Conservation (phyloP, 371 early-diverging fungal genomes). For the Rhizopus arrhizus region DNA sequence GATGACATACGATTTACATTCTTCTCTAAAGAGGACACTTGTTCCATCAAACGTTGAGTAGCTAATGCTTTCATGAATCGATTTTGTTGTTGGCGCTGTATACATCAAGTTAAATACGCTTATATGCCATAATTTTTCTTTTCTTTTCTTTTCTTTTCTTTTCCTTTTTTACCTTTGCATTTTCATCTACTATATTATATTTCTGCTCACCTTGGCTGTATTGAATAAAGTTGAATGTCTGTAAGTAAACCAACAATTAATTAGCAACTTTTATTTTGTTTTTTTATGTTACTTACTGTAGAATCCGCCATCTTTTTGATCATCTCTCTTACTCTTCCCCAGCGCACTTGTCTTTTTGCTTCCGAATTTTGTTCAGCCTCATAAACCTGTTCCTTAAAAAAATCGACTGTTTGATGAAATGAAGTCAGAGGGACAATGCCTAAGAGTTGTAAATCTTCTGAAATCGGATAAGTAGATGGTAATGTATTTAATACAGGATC, state of each 20-base stretch:
- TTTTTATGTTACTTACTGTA: slow-evolving; percentile 25
- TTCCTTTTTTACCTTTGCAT: slow-evolving; percentile 56
- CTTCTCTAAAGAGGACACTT: slow-evolving; percentile 63
- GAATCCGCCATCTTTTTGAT: slow-evolving; percentile 46
- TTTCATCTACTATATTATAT: slow-evolving; percentile 61
- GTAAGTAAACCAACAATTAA: neutral
- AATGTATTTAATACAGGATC: slow-evolving; percentile 41
- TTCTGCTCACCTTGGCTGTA: slow-evolving; percentile 52
- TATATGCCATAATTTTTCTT: neutral
- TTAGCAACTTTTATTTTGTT: neutral
- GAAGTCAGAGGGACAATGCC: slow-evolving; percentile 35
- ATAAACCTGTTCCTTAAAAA: slow-evolving; percentile 42
- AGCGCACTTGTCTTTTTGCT: slow-evolving; percentile 47
- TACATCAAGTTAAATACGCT: neutral
- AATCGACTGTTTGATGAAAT: slow-evolving; percentile 47
- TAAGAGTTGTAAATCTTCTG: slow-evolving; percentile 43
- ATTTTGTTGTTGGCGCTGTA: slow-evolving; percentile 55
- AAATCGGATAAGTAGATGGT: slow-evolving; percentile 44
- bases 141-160: too few species aligned
- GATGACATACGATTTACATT: slow-evolving; percentile 45
- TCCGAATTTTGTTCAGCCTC: slow-evolving; percentile 26
- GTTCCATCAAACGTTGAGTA: slow-evolving; percentile 63
- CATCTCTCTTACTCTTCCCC: slow-evolving; percentile 47
- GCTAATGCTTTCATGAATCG: slow-evolving; percentile 68
- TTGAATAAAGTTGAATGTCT: slow-evolving; percentile 57